phyloP scores from a whole-genome alignment of 2,329 filamentous ascomycete species.

The Boeremia lycopersici region DNA sequence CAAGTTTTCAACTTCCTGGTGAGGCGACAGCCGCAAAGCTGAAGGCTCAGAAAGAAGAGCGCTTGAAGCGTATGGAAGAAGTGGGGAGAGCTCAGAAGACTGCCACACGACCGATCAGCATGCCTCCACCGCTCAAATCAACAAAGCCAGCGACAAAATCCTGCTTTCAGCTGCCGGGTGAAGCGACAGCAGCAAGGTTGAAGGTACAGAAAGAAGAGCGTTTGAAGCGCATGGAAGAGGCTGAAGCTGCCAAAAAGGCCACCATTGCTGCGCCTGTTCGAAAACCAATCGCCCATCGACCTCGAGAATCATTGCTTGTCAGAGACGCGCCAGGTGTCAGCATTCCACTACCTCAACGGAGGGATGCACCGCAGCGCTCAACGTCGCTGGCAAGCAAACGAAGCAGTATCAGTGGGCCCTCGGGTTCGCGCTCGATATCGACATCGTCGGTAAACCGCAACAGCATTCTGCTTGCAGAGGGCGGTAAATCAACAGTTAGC shows the following conservation, averaged over 20 bases:
- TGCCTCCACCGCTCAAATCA: slow-evolving; percentile 56
- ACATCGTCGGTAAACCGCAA: slow-evolving; percentile 33
- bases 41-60: slow-evolving; percentile 42
- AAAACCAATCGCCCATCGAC: slow-evolving; percentile 50
- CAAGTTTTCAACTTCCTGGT: slow-evolving; percentile 60
- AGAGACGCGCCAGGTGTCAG: slow-evolving; percentile 20
- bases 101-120: slow-evolving; percentile 51
- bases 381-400: slow-evolving; percentile 30
- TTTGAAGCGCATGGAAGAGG: slow-evolving; percentile 41
- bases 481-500: slow-evolving; percentile 33
- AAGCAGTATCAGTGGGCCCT: slow-evolving; percentile 25
- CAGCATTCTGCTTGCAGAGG: slow-evolving; percentile 27
- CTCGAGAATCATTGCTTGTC: slow-evolving; percentile 19
- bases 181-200: slow-evolving; percentile 53
- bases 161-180: slow-evolving; percentile 60
- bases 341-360: slow-evolving; percentile 17
- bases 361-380: slow-evolving; percentile 18
- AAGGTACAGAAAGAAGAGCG: slow-evolving; percentile 43
- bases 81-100: slow-evolving; percentile 45
- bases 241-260: slow-evolving; percentile 45
- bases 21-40: slow-evolving; percentile 54
- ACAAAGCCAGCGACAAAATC: slow-evolving; percentile 57
- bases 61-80: slow-evolving; percentile 40
- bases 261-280: slow-evolving; percentile 48
- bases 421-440: slow-evolving; percentile 27